Percentiles rank a stretch among this genome's conserved stretches.
phyloP scores from a whole-genome alignment of 2,329 filamentous ascomycete genomes.

The Sordariomycetes sp. region DNA sequence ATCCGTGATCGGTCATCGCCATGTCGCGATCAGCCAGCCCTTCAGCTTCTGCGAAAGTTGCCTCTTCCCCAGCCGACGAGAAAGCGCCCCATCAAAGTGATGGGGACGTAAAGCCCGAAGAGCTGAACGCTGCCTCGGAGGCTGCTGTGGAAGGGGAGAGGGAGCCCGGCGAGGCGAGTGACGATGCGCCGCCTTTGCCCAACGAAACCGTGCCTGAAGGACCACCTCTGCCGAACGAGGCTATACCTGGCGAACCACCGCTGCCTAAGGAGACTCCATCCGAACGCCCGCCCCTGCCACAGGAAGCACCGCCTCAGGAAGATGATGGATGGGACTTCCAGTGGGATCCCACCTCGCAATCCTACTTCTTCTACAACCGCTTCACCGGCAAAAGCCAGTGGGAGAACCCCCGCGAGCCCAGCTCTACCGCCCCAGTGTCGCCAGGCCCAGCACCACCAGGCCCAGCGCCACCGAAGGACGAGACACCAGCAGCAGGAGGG shows the following conservation, averaged over 20 bases:
- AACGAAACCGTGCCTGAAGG: conserved; percentile 17
- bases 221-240: conserved; percentile 23
- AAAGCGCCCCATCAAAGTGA: too few species aligned
- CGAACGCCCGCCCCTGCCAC: conserved; percentile 28
- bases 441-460: neutral
- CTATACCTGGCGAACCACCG: conserved; percentile 17
- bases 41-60: conserved; percentile 1
- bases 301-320: conserved; percentile 35
- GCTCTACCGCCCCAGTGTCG: conserved; percentile 11
- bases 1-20: conserved; percentile 12
- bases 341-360: conserved; percentile 60
- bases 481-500: conserved; percentile 49
- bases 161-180: conserved; percentile 8
- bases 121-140: neutral
- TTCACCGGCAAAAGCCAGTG: conserved; percentile 69
- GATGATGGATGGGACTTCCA: conserved; percentile 73
- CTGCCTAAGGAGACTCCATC: conserved; percentile 19
- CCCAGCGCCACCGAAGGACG: conserved; percentile 17
- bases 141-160: too few species aligned
- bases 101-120: neutral
- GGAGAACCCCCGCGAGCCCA: conserved; percentile 69
- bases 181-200: conserved; percentile 24
- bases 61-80: conserved; percentile 1
- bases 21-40: conserved; percentile 7
- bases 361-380: conserved; percentile 80